Evolutionary conservation across 2,329 filamentous ascomycete species (phyloP).

Genomic region (Aspergillus piperis): DNA sequence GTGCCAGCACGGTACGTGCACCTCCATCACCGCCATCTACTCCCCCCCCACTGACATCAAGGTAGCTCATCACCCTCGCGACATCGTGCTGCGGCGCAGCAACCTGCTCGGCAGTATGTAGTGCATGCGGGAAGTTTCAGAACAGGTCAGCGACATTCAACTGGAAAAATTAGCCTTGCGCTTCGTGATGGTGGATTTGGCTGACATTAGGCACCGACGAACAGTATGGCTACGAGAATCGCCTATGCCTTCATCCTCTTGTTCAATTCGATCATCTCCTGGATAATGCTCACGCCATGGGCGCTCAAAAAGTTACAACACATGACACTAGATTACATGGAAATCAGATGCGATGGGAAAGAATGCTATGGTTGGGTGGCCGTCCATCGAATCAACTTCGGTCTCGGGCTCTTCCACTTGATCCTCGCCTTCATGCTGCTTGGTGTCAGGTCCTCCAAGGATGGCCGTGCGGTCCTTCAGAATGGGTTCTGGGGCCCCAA

Average conservation of each 20-base stretch:
- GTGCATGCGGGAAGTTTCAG: constrained; percentile 92
- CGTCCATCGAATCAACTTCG: constrained; percentile 97
- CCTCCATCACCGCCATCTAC: constrained; percentile 10
- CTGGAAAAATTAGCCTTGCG: neutral
- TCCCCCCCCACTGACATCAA: constrained; percentile 19
- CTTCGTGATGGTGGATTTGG: neutral
- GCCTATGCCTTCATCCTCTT: constrained; percentile 93
- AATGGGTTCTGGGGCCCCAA: constrained; percentile 99
- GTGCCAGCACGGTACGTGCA: constrained; percentile 74
- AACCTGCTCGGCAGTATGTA: constrained; percentile 94
- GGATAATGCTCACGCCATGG: constrained; percentile 99
- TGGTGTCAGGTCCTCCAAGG: constrained; percentile 82
- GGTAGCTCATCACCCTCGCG: constrained; percentile 71
- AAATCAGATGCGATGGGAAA: constrained; percentile 86
- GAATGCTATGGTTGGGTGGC: constrained; percentile 95
- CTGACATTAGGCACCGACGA: constrained; percentile 24
- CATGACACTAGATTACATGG: constrained; percentile 91
- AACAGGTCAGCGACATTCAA: constrained; percentile 67
- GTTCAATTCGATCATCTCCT: constrained; percentile 93
- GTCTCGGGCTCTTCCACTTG: constrained; percentile 89
- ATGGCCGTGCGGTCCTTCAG: constrained; percentile 83
- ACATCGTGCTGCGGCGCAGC: constrained; percentile 96
- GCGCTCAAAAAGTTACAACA: constrained; percentile 94
- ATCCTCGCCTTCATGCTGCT: constrained; percentile 81
- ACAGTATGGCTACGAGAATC: constrained; percentile 91